Evolutionary conservation across 106 monocot species (phyloP).

Genomic region (Allium fistulosum): DNA sequence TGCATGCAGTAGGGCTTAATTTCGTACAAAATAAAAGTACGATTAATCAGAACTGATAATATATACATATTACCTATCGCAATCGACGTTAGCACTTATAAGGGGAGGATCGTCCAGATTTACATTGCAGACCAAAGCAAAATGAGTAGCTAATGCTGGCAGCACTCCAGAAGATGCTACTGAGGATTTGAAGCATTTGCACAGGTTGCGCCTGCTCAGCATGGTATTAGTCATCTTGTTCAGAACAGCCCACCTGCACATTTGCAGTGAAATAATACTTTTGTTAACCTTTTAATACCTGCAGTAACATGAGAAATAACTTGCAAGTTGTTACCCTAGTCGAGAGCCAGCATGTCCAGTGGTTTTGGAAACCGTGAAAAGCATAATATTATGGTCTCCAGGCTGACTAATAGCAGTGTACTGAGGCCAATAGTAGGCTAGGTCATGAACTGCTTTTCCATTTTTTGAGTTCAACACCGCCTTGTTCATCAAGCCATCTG

Average conservation of each 20-base stretch:
- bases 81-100: too few relatives aligned
- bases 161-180: too few relatives aligned
- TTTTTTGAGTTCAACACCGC: constrained; percentile 27
- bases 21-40: too few relatives aligned
- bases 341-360: constrained; percentile 28
- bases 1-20: too few relatives aligned
- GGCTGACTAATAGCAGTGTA: constrained; percentile 49
- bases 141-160: too few relatives aligned
- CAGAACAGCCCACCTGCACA: constrained; percentile 47
- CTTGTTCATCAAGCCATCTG: constrained; percentile 25
- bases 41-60: too few relatives aligned
- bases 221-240: too few relatives aligned
- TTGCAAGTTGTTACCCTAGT: constrained; percentile 36
- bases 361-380: constrained; percentile 43
- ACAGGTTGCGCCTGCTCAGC: too few relatives aligned
- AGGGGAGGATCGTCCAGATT: too few relatives aligned
- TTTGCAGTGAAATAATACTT: not conserved
- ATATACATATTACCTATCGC: too few relatives aligned
- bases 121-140: too few relatives aligned
- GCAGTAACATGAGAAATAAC: not conserved
- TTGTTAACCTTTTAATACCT: not conserved
- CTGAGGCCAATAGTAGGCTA: constrained; percentile 85
- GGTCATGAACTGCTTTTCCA: constrained; percentile 46
- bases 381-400: constrained; percentile 66
- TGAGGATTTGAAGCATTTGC: too few relatives aligned